Conservation (phyloP, 2,329 filamentous ascomycete genomes). For the Sclerotinia borealis region DNA sequence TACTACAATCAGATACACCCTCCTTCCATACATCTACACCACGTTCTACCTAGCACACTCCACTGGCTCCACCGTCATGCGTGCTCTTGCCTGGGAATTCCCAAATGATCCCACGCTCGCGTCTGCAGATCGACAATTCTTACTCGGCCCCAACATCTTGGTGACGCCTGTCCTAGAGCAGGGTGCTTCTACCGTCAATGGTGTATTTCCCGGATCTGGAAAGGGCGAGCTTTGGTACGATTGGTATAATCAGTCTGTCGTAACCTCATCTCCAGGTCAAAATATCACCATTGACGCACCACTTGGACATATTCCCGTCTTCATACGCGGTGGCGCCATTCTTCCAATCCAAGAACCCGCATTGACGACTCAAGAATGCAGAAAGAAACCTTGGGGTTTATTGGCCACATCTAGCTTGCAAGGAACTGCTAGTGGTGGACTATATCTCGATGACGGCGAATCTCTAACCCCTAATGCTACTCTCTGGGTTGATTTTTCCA, state of each 20-base stretch:
- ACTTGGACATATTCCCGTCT: constrained; percentile 65
- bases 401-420: constrained; percentile 53
- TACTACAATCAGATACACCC: constrained; percentile 63
- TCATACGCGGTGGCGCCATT: constrained; percentile 60
- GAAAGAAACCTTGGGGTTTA: constrained; percentile 61
- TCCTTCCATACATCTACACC: constrained; percentile 73
- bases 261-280: constrained; percentile 45
- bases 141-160: constrained; percentile 60
- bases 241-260: constrained; percentile 63
- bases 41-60: constrained; percentile 61
- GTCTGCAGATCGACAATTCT: constrained; percentile 63
- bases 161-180: constrained; percentile 62
- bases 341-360: constrained; percentile 63
- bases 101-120: constrained; percentile 63
- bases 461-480: constrained; percentile 52
- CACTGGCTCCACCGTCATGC: constrained; percentile 63
- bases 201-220: constrained; percentile 62
- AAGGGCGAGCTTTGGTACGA: constrained; percentile 65
- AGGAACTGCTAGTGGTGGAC: constrained; percentile 50
- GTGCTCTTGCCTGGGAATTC: constrained; percentile 69
- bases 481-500: constrained; percentile 47
- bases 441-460: constrained; percentile 74
- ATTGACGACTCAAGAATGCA: constrained; percentile 57
- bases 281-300: constrained; percentile 57
- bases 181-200: constrained; percentile 52